phyloP scores from a whole-genome alignment of 2,329 filamentous ascomycete genomes.

The Ceratocystis destructans region DNA sequence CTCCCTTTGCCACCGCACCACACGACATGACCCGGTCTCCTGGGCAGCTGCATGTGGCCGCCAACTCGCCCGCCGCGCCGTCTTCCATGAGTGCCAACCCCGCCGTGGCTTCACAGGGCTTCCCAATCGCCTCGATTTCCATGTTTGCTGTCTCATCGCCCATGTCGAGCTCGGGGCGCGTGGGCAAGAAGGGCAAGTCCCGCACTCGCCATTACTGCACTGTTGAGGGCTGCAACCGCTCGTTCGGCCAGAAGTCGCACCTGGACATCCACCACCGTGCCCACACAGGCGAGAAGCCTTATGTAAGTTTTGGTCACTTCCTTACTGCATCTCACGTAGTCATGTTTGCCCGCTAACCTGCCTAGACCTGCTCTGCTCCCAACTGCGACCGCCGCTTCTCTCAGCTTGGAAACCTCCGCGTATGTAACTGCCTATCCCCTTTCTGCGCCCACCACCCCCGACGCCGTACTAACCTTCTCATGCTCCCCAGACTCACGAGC shows the following conservation, averaged over 20 bases:
- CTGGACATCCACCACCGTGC: slow-evolving; percentile 77
- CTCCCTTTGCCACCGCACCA: slow-evolving; percentile 10
- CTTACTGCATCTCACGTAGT: slow-evolving; percentile 2
- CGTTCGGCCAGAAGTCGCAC: slow-evolving; percentile 84
- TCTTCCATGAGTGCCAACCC: background rate
- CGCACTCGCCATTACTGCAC: slow-evolving; percentile 45
- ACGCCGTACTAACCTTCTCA: background rate
- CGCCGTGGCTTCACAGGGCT: background rate
- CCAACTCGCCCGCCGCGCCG: background rate
- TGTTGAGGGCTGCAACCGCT: slow-evolving; percentile 61
- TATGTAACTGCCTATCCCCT: slow-evolving; percentile 28
- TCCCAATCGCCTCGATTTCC: slow-evolving; percentile 13
- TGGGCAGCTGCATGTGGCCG: background rate
- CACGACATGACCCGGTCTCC: slow-evolving; percentile 14
- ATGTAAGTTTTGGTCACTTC: slow-evolving; percentile 42
- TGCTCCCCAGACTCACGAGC: slow-evolving; percentile 56
- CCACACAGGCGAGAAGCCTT: slow-evolving; percentile 83
- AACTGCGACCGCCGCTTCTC: slow-evolving; percentile 71
- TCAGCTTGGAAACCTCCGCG: slow-evolving; percentile 81
- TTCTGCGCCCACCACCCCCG: background rate
- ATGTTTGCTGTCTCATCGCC: background rate
- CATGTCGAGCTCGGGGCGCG: background rate
- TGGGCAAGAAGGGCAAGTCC: slow-evolving; percentile 4
- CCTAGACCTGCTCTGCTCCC: slow-evolving; percentile 52
- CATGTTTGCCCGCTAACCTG: slow-evolving; percentile 21